Evolutionary conservation across 2,329 filamentous ascomycete species (phyloP).

Genomic region (Penicillium olsonii): DNA sequence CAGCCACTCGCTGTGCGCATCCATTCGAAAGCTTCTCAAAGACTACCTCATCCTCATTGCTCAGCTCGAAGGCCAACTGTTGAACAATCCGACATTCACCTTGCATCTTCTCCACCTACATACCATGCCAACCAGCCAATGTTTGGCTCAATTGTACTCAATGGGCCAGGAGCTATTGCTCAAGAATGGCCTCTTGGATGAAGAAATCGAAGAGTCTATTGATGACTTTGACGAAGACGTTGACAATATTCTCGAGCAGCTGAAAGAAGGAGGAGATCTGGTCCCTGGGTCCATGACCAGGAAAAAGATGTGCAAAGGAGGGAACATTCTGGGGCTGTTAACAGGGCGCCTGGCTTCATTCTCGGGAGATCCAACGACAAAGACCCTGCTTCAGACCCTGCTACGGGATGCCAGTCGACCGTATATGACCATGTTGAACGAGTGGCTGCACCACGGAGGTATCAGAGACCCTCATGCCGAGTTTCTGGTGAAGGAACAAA

Average conservation of each 20-base stretch:
- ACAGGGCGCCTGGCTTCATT: slow-evolving; percentile 83
- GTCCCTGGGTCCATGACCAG: slow-evolving; percentile 74
- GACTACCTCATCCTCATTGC: slow-evolving; percentile 92
- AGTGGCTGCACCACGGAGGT: slow-evolving; percentile 94
- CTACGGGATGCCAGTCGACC: slow-evolving; percentile 86
- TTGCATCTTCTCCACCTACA: slow-evolving; percentile 91
- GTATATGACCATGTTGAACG: slow-evolving; percentile 98
- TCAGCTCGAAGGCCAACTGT: slow-evolving; percentile 88
- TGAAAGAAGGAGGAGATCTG: slow-evolving; percentile 83
- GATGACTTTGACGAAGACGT: slow-evolving; percentile 76
- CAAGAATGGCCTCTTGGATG: slow-evolving; percentile 80
- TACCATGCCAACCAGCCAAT: slow-evolving; percentile 84
- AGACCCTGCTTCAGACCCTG: slow-evolving; percentile 76
- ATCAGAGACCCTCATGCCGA: slow-evolving; percentile 94
- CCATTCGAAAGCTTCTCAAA: slow-evolving; percentile 84
- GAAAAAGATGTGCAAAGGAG: slow-evolving; percentile 96
- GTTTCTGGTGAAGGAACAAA: slow-evolving; percentile 93
- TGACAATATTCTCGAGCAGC: slow-evolving; percentile 87
- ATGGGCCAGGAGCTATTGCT: slow-evolving; percentile 85
- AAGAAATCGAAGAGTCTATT: slow-evolving; percentile 67
- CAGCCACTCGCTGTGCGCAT: slow-evolving; percentile 94
- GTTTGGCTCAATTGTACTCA: slow-evolving; percentile 86
- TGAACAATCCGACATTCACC: slow-evolving; percentile 86
- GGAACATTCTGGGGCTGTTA: slow-evolving; percentile 84
- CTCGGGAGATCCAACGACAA: slow-evolving; percentile 89